A percentile compares a stretch with the other conserved stretches of the same genome.
Conservation (phyloP, 2,329 filamentous ascomycete genomes). For the Alternaria panax region DNA sequence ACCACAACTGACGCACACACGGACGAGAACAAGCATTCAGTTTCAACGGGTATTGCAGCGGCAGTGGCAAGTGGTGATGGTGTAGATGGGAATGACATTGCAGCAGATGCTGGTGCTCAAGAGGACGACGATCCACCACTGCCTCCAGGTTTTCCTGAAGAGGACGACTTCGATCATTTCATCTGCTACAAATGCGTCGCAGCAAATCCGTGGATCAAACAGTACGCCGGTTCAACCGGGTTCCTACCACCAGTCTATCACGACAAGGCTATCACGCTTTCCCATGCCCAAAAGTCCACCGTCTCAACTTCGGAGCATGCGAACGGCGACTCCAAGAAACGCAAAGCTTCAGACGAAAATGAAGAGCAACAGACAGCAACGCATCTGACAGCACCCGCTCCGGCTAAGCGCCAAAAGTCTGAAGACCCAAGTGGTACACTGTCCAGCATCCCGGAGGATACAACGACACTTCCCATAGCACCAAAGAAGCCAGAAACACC, state of each 20-base stretch:
- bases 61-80: slow-evolving; percentile 28
- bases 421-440: slow-evolving; percentile 39
- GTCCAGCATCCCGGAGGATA: slow-evolving; percentile 47
- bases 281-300: slow-evolving; percentile 12
- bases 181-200: slow-evolving; percentile 95
- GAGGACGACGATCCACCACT: slow-evolving; percentile 67
- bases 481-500: slow-evolving; percentile 34
- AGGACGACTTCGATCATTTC: slow-evolving; percentile 88
- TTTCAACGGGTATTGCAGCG: slow-evolving; percentile 28
- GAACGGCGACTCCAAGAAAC: slow-evolving; percentile 50
- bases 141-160: slow-evolving; percentile 84
- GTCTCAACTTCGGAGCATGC: slow-evolving; percentile 23
- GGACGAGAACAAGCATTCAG: slow-evolving; percentile 19
- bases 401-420: slow-evolving; percentile 47
- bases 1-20: slow-evolving; percentile 13
- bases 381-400: slow-evolving; percentile 24
- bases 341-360: slow-evolving; percentile 55
- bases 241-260: slow-evolving; percentile 78
- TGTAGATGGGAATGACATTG: slow-evolving; percentile 45
- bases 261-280: slow-evolving; percentile 34
- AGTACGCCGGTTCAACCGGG: slow-evolving; percentile 79
- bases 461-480: slow-evolving; percentile 32
- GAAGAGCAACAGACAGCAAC: slow-evolving; percentile 31
- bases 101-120: slow-evolving; percentile 62
- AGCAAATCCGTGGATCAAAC: slow-evolving; percentile 88